Evolutionary conservation across 1,284 basidiomycete genomes (phyloP), one percentile per base, ranked within the genome.

Genomic region (Stygiomarasmius scandens): DNA sequence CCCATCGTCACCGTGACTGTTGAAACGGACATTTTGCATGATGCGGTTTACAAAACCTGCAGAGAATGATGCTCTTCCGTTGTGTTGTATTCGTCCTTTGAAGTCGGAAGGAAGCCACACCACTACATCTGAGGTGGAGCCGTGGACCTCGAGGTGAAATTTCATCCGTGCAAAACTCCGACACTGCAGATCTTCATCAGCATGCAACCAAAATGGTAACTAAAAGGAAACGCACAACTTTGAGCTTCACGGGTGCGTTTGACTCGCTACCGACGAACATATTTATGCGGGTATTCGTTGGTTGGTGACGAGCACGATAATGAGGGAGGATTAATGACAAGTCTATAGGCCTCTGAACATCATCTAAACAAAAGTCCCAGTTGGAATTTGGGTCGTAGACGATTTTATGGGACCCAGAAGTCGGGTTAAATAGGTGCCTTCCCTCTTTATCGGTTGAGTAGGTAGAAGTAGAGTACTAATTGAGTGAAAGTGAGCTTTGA

Each of bases 31-130:
- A 64, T 87, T 85, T 51, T 71, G 76, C 71, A 87, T 74, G 59
- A 91, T 83, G 60, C 80, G 81, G 70, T 91, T 90, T 52, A 82
- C 72, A 71, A 91, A 91, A 46, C 87, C 87, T 3, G 87, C 78
- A 25, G 89, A 91, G 70, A 86, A 87, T 14, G 77, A 71, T 11
- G 82, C 75, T 57, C 77, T 83, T 52, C 78, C 77, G 2, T 79
- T 75, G 64, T 83, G 72, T 62, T 78, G 81, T 52, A 91, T 87
- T 49, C 75, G 80, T 22, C 89, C 89, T 58, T 76, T 80, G 73
- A 91, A 91, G 66, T 91, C 89, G 29, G 87, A 90, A 2, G 89
- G 89, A 12, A 91, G 75, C 83, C 85, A 91, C 61, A 91, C 70
- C 3, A 83, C 87, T 23, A 90, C 78, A 62, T 89, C 81, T 38